phyloP scores from a whole-genome alignment of 768 basidiomycete genomes.

The Ramaria sp. region DNA sequence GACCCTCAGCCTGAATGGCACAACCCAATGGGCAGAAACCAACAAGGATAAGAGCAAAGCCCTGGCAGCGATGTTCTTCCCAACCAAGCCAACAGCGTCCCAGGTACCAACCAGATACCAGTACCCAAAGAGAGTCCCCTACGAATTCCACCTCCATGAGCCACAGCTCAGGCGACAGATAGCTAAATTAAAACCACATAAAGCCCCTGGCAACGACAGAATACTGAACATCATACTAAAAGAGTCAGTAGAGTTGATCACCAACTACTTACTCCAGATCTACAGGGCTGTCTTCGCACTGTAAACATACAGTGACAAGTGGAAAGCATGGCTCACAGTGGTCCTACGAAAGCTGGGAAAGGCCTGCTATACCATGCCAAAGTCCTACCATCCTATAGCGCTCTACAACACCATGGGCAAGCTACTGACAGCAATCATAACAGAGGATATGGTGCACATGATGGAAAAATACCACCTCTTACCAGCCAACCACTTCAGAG shows the following conservation, averaged over 20 bases:
- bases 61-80: too few species aligned
- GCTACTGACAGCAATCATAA: constrained; percentile 14
- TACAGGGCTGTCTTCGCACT: too few species aligned
- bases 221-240: not conserved
- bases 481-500: constrained; percentile 19
- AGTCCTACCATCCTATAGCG: constrained; percentile 28
- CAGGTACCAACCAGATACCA: not conserved
- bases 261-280: too few species aligned
- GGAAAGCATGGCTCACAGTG: constrained; percentile 21
- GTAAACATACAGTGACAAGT: constrained; percentile 1
- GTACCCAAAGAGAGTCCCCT: not conserved
- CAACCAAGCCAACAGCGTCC: too few species aligned
- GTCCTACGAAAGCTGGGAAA: constrained; percentile 27
- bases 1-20: too few species aligned
- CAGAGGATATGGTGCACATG: constrained; percentile 16
- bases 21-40: too few species aligned
- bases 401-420: constrained; percentile 25
- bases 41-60: too few species aligned
- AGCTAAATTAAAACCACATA: not conserved
- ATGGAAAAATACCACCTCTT: constrained; percentile 22
- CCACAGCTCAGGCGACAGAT: constrained; percentile 9
- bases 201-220: not conserved
- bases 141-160: constrained; percentile 15
- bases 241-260: too few species aligned
- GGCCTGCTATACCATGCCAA: constrained; percentile 22